Base-by-base conservation (phyloP, 768 basidiomycete species). In the Sporobolomyces phaffii region DNA sequence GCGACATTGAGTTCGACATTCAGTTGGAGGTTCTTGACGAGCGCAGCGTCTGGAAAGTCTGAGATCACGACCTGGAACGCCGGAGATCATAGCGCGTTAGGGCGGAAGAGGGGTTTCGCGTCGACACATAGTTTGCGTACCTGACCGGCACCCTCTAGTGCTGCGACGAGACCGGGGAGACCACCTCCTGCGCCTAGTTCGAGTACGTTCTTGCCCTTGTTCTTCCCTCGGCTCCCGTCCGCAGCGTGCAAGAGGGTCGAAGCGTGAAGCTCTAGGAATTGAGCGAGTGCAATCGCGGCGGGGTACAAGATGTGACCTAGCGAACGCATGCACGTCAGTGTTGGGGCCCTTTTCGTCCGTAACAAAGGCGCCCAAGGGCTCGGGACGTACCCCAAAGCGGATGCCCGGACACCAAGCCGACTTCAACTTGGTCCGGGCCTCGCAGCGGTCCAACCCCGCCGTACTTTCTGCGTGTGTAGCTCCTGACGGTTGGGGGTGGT, bases 151-250 rank as follows among this genome's bases (percentile, higher is more conserved):
- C 86, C 87, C 64, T 85, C 86, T 44, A 86, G 83, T 0, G 82
- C 84, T 0, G 86, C 80, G 3, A 93, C 83, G 10, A 99, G 81
- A 5, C 88, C 85, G 0, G 96, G 96, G 9, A 98, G 80, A 3
- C 86, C 94, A 1, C 90, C 93, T 0, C 92, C 96, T 0, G 96
- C 96, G 0, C 96, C 96, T 0, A 98, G 83, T 76, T 99, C 96
- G 2, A 97, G 80, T 0, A 97, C 85, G 29, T 73, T 77, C 40
- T 77, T 80, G 9, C 78, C 77, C 1, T 71, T 72, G 49, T 76
- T 65, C 40, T 65, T 65, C 3, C 66, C 66, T 6, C 28, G 10
- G 5, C 50, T 31, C 1, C 63, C 54, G 24, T 58, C 56, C 2
- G 9, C 7, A 13, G 9, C 43, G 33, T 60, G 70, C 13, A 68